Percentiles rank a stretch among this genome's conserved stretches.
Evolutionary conservation across 805 yeast genomes (phyloP).

Genomic region (Candida parachauliodes): DNA sequence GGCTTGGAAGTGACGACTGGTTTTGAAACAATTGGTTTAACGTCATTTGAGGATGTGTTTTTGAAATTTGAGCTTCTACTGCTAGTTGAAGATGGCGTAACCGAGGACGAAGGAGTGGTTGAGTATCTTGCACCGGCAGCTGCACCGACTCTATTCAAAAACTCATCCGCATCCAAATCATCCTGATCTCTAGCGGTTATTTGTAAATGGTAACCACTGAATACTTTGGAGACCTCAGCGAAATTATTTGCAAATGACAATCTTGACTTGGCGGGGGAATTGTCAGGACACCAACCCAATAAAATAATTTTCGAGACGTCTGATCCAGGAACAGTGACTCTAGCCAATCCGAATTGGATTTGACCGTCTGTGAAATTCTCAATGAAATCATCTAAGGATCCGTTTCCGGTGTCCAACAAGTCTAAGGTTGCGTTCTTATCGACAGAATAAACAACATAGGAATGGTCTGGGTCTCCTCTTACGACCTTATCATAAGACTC

Average conservation of each 20-base stretch:
- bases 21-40: slow-evolving; percentile 24
- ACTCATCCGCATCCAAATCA: slow-evolving; percentile 77
- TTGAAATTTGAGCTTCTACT: slow-evolving; percentile 1
- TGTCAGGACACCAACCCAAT: slow-evolving; percentile 97
- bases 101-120: slow-evolving; percentile 15
- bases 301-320: slow-evolving; percentile 80
- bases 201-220: slow-evolving; percentile 89
- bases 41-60: no score
- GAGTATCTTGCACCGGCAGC: slow-evolving; percentile 97
- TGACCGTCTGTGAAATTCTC: slow-evolving; percentile 80
- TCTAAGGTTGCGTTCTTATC: slow-evolving; percentile 49
- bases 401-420: slow-evolving; percentile 52
- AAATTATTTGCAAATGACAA: slow-evolving; percentile 75
- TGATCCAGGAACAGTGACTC: slow-evolving; percentile 88
- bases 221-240: slow-evolving; percentile 65
- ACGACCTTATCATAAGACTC: slow-evolving; percentile 75
- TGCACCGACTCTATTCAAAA: slow-evolving; percentile 71
- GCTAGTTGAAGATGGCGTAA: slow-evolving; percentile 14
- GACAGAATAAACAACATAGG: slow-evolving; percentile 82
- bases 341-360: slow-evolving; percentile 85
- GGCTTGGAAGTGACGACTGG: slow-evolving; percentile 24
- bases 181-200: slow-evolving; percentile 93
- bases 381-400: slow-evolving; percentile 72
- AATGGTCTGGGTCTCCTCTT: slow-evolving; percentile 62
- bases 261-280: slow-evolving; percentile 75